Evolutionary conservation across 257 asterid genomes (phyloP).

Genomic region (Leptodermis oblonga): DNA sequence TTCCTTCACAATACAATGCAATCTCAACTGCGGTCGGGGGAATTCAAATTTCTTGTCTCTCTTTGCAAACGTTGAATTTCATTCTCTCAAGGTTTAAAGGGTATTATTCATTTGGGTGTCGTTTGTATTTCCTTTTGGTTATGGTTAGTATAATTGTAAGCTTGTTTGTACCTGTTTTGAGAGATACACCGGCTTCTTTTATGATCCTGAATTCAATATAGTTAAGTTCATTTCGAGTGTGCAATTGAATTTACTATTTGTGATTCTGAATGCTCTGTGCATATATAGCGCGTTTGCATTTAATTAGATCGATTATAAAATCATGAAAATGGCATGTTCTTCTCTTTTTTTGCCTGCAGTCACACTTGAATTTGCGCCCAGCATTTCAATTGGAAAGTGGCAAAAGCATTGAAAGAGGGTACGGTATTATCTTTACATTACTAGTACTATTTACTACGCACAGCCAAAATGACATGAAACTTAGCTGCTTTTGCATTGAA

Average conservation of each 20-base stretch:
- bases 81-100: constrained; percentile 26
- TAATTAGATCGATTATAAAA: too few species aligned
- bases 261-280: neutral
- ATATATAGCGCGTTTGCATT: too few species aligned
- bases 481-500: constrained; percentile 6
- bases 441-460: too few species aligned
- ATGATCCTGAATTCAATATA: constrained; percentile 17
- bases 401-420: neutral
- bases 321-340: neutral
- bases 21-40: constrained; percentile 25
- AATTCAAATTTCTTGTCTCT: constrained; percentile 15
- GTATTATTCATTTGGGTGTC: constrained; percentile 22
- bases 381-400: neutral
- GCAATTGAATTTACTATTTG: too few species aligned
- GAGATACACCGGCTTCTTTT: constrained; percentile 26
- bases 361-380: neutral
- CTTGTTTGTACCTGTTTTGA: constrained; percentile 24
- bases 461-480: neutral
- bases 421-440: neutral
- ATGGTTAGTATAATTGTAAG: constrained; percentile 25
- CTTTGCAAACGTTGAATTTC: constrained; percentile 10
- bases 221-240: constrained; percentile 29
- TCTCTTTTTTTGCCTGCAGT: neutral
- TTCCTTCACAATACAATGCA: constrained; percentile 33
- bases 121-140: constrained; percentile 16